Evolutionary conservation across 805 yeast species (phyloP).

Genomic region (Wickerhamiella parazyma): DNA sequence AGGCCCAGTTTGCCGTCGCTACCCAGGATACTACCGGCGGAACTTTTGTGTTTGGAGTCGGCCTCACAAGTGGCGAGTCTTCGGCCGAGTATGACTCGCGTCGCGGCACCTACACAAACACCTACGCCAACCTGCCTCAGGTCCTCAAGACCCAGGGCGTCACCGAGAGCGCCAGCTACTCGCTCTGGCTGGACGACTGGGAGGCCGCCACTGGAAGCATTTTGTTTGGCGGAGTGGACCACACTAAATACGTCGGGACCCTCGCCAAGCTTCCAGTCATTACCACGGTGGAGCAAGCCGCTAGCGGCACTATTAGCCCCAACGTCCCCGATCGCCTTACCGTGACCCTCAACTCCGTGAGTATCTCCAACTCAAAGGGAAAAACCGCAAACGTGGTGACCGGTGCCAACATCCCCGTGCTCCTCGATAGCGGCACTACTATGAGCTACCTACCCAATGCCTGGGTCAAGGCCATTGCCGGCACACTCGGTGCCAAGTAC

Average conservation of each 20-base stretch:
- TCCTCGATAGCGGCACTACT: constrained; percentile 15
- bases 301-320: background rate
- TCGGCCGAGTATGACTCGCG: constrained; percentile 3
- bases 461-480: constrained; percentile 13
- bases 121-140: constrained; percentile 49
- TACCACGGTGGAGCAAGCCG: background rate
- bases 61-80: constrained; percentile 2
- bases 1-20: background rate
- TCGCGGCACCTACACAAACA: background rate
- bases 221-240: constrained; percentile 58
- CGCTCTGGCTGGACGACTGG: constrained; percentile 34
- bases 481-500: constrained; percentile 29
- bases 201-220: constrained; percentile 32
- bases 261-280: constrained; percentile 18
- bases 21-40: background rate
- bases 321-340: background rate
- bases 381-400: background rate
- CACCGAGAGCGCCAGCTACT: constrained; percentile 31
- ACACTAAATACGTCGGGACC: constrained; percentile 40
- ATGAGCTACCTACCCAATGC: constrained; percentile 17
- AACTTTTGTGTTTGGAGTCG: constrained; percentile 3
- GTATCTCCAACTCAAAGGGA: background rate
- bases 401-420: constrained; percentile 5
- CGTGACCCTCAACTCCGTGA: background rate
- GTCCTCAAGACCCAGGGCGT: constrained; percentile 36